Evolutionary conservation across 2,329 filamentous ascomycete species (phyloP).

Genomic region (Scytalidium sp.): DNA sequence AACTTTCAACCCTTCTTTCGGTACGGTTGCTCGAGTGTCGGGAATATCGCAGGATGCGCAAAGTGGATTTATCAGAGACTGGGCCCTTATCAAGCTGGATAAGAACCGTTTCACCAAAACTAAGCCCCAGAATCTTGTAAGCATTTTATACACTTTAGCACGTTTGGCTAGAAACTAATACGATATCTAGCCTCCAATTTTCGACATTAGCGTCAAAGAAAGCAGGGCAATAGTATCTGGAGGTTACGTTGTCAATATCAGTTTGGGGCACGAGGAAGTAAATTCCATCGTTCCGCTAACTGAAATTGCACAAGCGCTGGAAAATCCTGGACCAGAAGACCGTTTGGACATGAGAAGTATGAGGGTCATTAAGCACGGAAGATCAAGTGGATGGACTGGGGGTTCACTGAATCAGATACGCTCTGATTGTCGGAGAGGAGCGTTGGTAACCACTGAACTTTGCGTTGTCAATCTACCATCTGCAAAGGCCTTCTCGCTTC

Average conservation of each 20-base stretch:
- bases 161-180: not conserved
- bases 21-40: not conserved
- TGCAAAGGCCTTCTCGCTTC: not conserved
- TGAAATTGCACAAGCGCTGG: not conserved
- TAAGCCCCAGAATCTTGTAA: not conserved
- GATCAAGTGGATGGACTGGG: not conserved
- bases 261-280: not conserved
- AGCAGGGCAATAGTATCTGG: not conserved
- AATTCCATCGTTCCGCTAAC: not conserved
- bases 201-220: not conserved
- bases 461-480: not conserved
- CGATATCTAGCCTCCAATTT: not conserved
- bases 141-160: not conserved
- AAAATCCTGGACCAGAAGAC: not conserved
- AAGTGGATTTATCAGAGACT: not conserved
- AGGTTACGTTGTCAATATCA: not conserved
- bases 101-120: not conserved
- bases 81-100: not conserved
- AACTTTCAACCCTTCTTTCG: not conserved
- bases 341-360: not conserved
- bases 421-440: slow-evolving; percentile 1
- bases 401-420: not conserved
- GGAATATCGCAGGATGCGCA: not conserved
- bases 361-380: not conserved
- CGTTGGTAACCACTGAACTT: not conserved